Evolutionary conservation across 495 filamentous ascomycete species (phyloP), one percentile per base, ranked within the genome.

Genomic region (Penicillium macrosclerotiorum): DNA sequence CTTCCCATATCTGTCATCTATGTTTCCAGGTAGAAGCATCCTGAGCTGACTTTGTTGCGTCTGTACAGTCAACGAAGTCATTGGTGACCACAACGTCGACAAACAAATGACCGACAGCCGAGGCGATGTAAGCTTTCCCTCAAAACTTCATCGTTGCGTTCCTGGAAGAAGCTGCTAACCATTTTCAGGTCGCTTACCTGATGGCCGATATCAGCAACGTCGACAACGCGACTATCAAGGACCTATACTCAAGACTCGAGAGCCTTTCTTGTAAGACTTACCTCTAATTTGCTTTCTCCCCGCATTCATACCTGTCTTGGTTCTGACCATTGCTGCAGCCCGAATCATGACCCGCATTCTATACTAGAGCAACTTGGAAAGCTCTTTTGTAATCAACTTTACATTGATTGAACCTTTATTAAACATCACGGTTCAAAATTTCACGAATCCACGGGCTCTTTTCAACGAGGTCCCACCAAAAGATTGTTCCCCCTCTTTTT

Each of bases 121-220:
- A 73, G 93, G 90, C 53, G 92, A 96, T 67, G 84, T 88, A 68
- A 45, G 78, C 64, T 16, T 12, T 22, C 16, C 13, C 2, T 31
- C 20, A 31, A 8, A n/a, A n/a, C n/a, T n/a, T n/a, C n/a, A n/a
- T n/a, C n/a, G n/a, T n/a, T n/a, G n/a, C n/a, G n/a, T n/a, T n/a
- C 22, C 3, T 44, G 14, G 12, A 45, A 25, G 3, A 29, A 36
- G 12, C 3, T 5, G 13, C 37, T 67, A 51, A 68, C 42, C 9
- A 13, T 48, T 4, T 39, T 16, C 51, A 85, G 84, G 78, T 90
- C 47, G 94, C 94, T 17, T 99, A 97, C 63, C 74, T 97, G 47
- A 96, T 99, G 93, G 93, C 94, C 16, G 94, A 99, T 71, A 86
- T 99, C 50, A 95, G 87, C 69, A 75, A 87, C 42, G 89, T 96